Conservation (phyloP, 495 filamentous ascomycete genomes). For the Aspergillus bertholletiae region DNA sequence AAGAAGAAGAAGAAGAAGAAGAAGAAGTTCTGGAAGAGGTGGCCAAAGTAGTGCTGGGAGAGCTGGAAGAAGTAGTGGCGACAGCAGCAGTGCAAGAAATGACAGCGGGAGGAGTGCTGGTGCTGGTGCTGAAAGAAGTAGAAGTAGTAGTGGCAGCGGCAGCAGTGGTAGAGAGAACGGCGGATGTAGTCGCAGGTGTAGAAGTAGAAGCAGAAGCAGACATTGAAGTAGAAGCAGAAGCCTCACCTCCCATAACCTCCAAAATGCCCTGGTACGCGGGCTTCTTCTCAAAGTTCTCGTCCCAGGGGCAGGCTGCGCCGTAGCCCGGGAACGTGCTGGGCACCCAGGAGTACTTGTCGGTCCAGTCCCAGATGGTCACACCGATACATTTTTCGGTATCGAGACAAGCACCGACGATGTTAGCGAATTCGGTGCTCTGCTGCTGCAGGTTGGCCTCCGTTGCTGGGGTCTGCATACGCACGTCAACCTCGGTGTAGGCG, state of each 20-base stretch:
- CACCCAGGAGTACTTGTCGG: slow-evolving; percentile 60
- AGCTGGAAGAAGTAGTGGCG: neutral
- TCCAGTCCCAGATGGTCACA: slow-evolving; percentile 65
- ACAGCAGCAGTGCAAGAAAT: slow-evolving; percentile 5
- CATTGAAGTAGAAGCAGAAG: slow-evolving; percentile 22
- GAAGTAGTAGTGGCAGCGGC: slow-evolving; percentile 3
- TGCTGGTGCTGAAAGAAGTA: neutral
- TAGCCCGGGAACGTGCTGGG: slow-evolving; percentile 50
- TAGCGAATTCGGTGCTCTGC: slow-evolving; percentile 57
- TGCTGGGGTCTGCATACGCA: slow-evolving; percentile 50
- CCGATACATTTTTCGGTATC: slow-evolving; percentile 58
- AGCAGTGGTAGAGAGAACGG: slow-evolving; percentile 2
- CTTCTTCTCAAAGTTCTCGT: slow-evolving; percentile 53
- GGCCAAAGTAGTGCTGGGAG: neutral
- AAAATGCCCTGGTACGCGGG: slow-evolving; percentile 50
- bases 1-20: neutral
- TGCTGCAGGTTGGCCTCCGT: slow-evolving; percentile 43
- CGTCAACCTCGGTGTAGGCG: slow-evolving; percentile 61
- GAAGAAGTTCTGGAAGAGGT: neutral
- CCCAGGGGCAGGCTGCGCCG: slow-evolving; percentile 51
- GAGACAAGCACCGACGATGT: slow-evolving; percentile 56
- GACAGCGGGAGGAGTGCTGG: slow-evolving; percentile 11
- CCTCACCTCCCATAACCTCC: slow-evolving; percentile 22
- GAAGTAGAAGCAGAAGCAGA: slow-evolving; percentile 25
- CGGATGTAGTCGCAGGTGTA: slow-evolving; percentile 21